Percentiles rank a stretch among this genome's conserved stretches.
Conservation (phyloP, 208 protist genomes). For the Angomonas deanei region DNA sequence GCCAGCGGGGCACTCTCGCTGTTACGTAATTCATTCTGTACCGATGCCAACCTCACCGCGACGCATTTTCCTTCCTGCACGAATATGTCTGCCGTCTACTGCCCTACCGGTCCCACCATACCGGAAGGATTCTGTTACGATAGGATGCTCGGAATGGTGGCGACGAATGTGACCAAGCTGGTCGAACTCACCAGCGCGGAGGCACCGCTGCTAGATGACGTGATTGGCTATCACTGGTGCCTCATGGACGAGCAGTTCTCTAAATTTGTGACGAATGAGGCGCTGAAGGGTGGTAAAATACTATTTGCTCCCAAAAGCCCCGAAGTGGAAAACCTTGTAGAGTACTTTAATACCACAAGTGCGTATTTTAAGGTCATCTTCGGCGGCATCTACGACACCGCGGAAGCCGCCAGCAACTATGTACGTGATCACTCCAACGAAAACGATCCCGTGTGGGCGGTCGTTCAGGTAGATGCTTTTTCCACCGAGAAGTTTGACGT, state of each 20-base stretch:
- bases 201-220: slow-evolving; percentile 33
- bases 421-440: background rate
- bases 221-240: slow-evolving; percentile 48
- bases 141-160: background rate
- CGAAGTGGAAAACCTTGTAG: slow-evolving; percentile 25
- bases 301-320: slow-evolving; percentile 37
- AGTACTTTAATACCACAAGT: slow-evolving; percentile 19
- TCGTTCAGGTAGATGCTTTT: slow-evolving; percentile 32
- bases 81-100: slow-evolving; percentile 7
- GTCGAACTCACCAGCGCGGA: slow-evolving; percentile 8
- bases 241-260: slow-evolving; percentile 6
- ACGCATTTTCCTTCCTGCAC: background rate
- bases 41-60: slow-evolving; percentile 10
- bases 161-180: background rate
- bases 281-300: slow-evolving; percentile 21
- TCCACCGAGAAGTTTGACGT: slow-evolving; percentile 29
- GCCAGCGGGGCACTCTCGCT: background rate
- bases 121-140: slow-evolving; percentile 21
- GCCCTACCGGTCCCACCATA: slow-evolving; percentile 19
- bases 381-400: slow-evolving; percentile 22
- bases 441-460: slow-evolving; percentile 29
- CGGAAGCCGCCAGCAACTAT: slow-evolving; percentile 10
- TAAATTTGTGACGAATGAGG: slow-evolving; percentile 4
- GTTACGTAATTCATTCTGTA: background rate
- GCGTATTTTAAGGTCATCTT: slow-evolving; percentile 38